Percentiles rank a stretch among this genome's conserved stretches.
These are phyloP conservation scores for Curvularia eragrostidis DNA, from an alignment of 2,329 filamentous ascomycete genomes.

Conservation along the genomic window DNA sequence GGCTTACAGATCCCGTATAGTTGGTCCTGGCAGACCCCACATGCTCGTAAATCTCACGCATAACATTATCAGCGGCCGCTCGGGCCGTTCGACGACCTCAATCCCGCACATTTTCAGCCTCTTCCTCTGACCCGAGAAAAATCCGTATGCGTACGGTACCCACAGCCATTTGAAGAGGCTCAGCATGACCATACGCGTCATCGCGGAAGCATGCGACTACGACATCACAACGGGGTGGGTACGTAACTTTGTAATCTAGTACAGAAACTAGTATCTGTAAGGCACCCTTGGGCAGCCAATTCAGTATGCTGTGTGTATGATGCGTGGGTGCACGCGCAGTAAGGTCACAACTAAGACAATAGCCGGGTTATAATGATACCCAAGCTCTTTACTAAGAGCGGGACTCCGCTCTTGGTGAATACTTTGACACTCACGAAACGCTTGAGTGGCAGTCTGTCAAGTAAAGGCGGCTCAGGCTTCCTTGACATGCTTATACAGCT, in stretches of 20 bases:
- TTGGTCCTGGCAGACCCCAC: not conserved
- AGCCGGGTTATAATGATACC: slow-evolving; percentile 13
- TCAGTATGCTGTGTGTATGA: slow-evolving; percentile 6
- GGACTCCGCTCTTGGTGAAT: not conserved
- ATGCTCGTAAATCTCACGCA: not conserved
- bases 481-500: slow-evolving; percentile 2
- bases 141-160: not conserved
- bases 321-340: not conserved
- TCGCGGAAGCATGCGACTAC: not conserved
- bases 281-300: not conserved
- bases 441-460: not conserved
- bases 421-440: not conserved
- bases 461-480: not conserved
- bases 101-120: not conserved
- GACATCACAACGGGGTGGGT: not conserved
- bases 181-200: not conserved
- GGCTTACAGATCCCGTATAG: slow-evolving; percentile 3
- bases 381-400: not conserved
- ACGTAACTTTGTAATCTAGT: not conserved
- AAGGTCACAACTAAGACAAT: slow-evolving; percentile 15
- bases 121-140: not conserved
- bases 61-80: not conserved
- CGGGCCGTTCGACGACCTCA: not conserved
- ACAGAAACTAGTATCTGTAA: not conserved
- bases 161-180: not conserved